Evolutionary conservation across 1,139 yeast species (phyloP).

Genomic region (Taiozyma sp.): DNA sequence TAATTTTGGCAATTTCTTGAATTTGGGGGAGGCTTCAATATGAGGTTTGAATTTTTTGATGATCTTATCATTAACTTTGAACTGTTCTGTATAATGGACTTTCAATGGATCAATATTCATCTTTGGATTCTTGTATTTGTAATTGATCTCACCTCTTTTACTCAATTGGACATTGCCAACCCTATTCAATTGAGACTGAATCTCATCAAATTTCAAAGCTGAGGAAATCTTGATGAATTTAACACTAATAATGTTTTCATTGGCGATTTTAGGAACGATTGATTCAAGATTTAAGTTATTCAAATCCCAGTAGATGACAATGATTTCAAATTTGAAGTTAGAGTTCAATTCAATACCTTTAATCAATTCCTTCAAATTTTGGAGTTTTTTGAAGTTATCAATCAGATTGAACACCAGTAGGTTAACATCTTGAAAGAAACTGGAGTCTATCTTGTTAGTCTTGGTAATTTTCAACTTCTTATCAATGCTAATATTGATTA

Average conservation of each 20-base stretch:
- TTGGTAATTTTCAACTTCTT: slow-evolving; percentile 7
- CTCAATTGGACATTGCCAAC: slow-evolving; percentile 12
- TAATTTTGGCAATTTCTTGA: slow-evolving; percentile 9
- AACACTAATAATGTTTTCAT: slow-evolving; percentile 10
- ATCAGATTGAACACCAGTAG: slow-evolving; percentile 32
- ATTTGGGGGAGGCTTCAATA: slow-evolving; percentile 16
- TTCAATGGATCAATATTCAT: background rate
- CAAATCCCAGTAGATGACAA: slow-evolving; percentile 32
- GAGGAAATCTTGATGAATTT: slow-evolving; percentile 17
- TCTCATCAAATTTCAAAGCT: slow-evolving; percentile 9
- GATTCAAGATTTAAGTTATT: slow-evolving; percentile 10
- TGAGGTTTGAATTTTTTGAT: slow-evolving; percentile 11
- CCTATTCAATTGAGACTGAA: slow-evolving; percentile 13
- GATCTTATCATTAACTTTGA: background rate
- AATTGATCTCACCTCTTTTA: slow-evolving; percentile 20
- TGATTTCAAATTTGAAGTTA: slow-evolving; percentile 27
- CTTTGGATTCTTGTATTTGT: slow-evolving; percentile 8
- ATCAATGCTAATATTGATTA: background rate
- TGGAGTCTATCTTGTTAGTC: slow-evolving; percentile 13
- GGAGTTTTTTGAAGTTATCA: slow-evolving; percentile 27
- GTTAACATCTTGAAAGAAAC: slow-evolving; percentile 23
- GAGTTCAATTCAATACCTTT: slow-evolving; percentile 29
- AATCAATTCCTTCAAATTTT: slow-evolving; percentile 27
- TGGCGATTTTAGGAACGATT: slow-evolving; percentile 1
- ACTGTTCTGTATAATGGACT: background rate